Conservation (phyloP, 768 basidiomycete genomes). For the Psilocybe tampanensis region DNA sequence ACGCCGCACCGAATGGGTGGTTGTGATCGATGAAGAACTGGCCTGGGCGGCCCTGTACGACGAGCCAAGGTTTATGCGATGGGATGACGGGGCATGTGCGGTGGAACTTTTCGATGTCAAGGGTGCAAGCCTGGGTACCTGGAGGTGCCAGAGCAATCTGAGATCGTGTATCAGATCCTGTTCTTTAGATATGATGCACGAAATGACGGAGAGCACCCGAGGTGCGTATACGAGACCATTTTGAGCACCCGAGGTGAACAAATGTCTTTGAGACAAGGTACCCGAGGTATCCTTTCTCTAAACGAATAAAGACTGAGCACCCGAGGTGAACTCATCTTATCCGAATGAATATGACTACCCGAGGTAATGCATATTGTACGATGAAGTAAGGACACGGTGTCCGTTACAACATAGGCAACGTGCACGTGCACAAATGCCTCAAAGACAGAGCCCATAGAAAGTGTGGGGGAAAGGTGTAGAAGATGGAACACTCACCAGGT, state of each 20-base stretch:
- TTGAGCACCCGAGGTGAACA: no score
- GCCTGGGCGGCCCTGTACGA: constrained; percentile 21
- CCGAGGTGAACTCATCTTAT: no score
- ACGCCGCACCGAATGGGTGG: constrained; percentile 28
- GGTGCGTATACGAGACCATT: no score
- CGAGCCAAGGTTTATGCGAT: constrained; percentile 33
- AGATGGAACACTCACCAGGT: constrained; percentile 20
- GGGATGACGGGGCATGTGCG: constrained; percentile 32
- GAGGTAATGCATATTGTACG: no score
- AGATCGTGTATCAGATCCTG: not conserved
- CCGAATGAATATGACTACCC: no score
- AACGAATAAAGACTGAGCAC: no score
- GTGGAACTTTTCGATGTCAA: constrained; percentile 37
- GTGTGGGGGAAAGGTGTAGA: not conserved
- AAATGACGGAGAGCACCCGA: no score
- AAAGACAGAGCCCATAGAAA: not conserved
- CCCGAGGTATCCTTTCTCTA: no score
- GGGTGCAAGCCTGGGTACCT: constrained; percentile 30
- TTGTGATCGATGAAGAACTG: constrained; percentile 34
- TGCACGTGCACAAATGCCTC: not conserved
- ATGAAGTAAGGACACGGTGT: no score
- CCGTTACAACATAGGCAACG: no score
- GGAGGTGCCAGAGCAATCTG: constrained; percentile 31
- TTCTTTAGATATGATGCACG: no score
- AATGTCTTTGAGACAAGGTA: no score